Percentiles rank a stretch among this genome's conserved stretches.
Conservation (phyloP, 1,139 yeast genomes). For the Yamadazyma taylorii region DNA sequence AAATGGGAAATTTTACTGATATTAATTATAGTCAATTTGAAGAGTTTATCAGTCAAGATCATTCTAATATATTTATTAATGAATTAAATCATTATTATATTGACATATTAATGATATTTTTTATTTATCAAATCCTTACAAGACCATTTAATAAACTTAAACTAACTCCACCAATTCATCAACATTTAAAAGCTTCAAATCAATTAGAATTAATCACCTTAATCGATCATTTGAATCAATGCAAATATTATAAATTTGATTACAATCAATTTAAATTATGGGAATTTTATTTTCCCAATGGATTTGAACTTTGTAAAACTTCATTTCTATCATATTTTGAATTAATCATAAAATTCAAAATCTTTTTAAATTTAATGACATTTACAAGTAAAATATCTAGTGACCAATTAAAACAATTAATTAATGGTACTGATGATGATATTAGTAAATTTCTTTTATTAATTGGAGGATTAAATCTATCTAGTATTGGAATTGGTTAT, state of each 20-base stretch:
- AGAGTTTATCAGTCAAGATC: neutral
- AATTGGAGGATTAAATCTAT: constrained; percentile 13
- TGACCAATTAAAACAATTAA: constrained; percentile 6
- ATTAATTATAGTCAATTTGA: neutral
- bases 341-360: constrained; percentile 12
- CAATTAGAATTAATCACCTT: neutral
- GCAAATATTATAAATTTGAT: neutral
- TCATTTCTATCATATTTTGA: constrained; percentile 11
- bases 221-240: neutral
- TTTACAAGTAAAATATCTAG: constrained; percentile 13
- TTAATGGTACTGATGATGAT: constrained; percentile 6
- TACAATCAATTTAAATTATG: neutral
- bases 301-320: neutral
- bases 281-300: constrained; percentile 7
- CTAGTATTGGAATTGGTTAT: constrained; percentile 16
- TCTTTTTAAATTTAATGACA: constrained; percentile 15
- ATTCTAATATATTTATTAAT: neutral
- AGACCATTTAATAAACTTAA: constrained; percentile 12
- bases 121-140: constrained; percentile 7
- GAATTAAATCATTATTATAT: neutral
- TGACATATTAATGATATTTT: constrained; percentile 1
- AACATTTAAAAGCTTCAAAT: neutral
- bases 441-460: constrained; percentile 11
- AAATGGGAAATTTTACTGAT: neutral
- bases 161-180: neutral